These are phyloP conservation scores for Nissolia schottii DNA, from an alignment of 306 rosid genomes.

Conservation along the genomic window DNA sequence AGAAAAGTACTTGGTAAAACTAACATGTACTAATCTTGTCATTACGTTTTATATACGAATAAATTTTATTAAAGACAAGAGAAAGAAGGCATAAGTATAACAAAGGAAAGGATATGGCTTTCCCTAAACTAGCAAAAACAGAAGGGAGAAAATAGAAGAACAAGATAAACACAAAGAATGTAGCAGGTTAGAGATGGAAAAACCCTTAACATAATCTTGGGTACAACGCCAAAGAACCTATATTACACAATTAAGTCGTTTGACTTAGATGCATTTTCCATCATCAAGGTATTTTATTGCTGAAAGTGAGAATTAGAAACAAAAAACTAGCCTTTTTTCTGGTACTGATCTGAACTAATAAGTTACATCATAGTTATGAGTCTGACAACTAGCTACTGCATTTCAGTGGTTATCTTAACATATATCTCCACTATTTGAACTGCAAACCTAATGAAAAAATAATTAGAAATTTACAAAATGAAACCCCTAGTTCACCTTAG, in stretches of 20 bases:
- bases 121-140: not conserved
- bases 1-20: not conserved
- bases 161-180: not conserved
- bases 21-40: not conserved
- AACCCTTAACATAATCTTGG: not conserved
- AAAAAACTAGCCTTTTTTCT: no score
- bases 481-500: constrained; percentile 4
- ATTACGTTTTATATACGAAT: not conserved
- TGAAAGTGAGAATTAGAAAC: not conserved
- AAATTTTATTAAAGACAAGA: not conserved
- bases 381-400: not conserved
- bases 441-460: not conserved
- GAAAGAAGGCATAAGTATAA: not conserved
- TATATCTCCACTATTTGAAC: not conserved
- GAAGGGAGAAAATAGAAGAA: not conserved
- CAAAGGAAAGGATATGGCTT: not conserved
- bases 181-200: constrained; percentile 8
- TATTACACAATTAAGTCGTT: not conserved
- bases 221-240: not conserved
- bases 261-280: not conserved
- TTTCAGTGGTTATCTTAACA: constrained; percentile 3
- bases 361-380: not conserved
- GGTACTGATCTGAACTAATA: no score
- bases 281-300: not conserved
- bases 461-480: not conserved